phyloP scores from a whole-genome alignment of 192 early-diverging fungal species.

The Coemansia umbellata region DNA sequence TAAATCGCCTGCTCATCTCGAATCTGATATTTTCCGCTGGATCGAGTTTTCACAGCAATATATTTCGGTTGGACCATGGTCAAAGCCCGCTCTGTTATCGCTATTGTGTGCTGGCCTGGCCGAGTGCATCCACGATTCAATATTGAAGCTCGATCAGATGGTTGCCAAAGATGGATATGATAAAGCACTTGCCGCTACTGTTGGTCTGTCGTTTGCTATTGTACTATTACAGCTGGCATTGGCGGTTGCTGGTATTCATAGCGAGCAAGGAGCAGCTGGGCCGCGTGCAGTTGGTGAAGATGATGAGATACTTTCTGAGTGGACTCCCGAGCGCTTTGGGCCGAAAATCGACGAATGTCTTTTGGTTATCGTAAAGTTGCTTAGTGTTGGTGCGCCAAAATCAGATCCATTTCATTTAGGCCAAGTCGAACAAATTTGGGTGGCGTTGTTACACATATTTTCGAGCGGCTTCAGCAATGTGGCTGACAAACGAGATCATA shows the following conservation, averaged over 20 bases:
- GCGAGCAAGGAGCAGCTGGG: neutral
- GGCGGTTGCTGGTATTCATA: conserved; percentile 1
- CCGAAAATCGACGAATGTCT: conserved; percentile 28
- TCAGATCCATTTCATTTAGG: neutral
- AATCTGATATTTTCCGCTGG: conserved; percentile 26
- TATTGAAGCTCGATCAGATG: conserved; percentile 11
- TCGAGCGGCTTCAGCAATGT: neutral
- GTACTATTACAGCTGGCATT: conserved; percentile 28
- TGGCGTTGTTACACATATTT: conserved; percentile 25
- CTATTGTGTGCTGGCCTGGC: conserved; percentile 11
- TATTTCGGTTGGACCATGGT: conserved; percentile 1
- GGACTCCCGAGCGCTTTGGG: conserved; percentile 9
- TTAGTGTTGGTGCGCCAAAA: neutral
- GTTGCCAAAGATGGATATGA: neutral
- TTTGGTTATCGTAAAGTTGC: conserved; percentile 9
- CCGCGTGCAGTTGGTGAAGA: conserved; percentile 39
- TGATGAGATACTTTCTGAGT: conserved; percentile 12
- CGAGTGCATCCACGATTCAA: neutral
- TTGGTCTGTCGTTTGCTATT: conserved; percentile 23
- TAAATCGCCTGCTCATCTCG: too few relatives aligned
- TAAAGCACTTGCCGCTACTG: conserved; percentile 6
- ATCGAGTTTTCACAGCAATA: conserved; percentile 32
- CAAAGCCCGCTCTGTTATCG: conserved; percentile 9
- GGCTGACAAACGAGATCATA: neutral
- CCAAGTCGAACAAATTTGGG: conserved; percentile 16